Base-by-base conservation (phyloP, 371 early-diverging fungal genomes). In the Capillidium heterosporum region DNA sequence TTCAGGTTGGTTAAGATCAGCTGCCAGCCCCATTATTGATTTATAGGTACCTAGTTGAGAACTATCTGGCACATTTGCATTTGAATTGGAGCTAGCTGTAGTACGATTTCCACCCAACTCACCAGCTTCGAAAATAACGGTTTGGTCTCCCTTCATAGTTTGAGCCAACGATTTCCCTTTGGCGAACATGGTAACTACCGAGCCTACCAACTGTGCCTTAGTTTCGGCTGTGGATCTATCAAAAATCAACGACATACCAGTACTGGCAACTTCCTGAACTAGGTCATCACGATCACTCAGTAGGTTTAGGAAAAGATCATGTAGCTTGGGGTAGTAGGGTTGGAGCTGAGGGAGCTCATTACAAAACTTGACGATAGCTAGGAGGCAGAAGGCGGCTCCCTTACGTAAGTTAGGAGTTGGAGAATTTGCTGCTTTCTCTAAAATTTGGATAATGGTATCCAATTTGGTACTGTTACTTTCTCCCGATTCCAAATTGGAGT, bases 1-100 rank as follows among this genome's bases (percentile, higher is more conserved):
- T 50, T 93, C 89, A 11, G 95, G 91, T 47, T 90, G 89, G 57
- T 89, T 89, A 68, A 95, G 72, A 48, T 94, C 95, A 15, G 85
- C 79, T 0, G 95, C 95, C 17, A 94, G 70, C 0, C 85, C 84
- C 46, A 90, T 76, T 15, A 94, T 76, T 15, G 82, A 82, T 62
- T 84, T 80, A 69, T 91, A 91, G 2, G 91, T 90, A 0, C 82
- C 79, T 56, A 87, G 75, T 0, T 76, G 73, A 28, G 78, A 76
- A 2, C 88, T 88, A 59, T 88, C 87, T n/a, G 88, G 91, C 0
- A 89, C 70, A 21, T 76, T 35, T 13, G 35, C 4, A 35, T 35
- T 35, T 7, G 35, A 35, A 13, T 35, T 35, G 35, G 35, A 35
- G 4, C 7, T 35, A 13, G 35, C 4, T 4, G 35, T 35, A 13